phyloP scores from a whole-genome alignment of 495 filamentous ascomycete genomes.

The Pyrenula aspistea region DNA sequence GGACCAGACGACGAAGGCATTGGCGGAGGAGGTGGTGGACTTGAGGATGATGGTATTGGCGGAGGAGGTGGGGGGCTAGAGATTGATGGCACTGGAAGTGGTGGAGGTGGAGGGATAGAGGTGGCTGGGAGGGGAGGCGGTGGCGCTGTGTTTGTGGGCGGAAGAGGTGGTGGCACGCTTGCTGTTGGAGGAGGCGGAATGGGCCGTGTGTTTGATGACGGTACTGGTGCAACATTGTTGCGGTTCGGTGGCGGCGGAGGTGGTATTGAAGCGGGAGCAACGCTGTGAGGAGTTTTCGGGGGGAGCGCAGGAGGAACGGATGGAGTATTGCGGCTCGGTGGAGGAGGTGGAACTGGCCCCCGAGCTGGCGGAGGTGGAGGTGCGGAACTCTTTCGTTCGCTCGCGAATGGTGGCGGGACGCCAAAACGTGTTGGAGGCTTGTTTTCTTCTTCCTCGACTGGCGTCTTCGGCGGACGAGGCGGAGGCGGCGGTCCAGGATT shows the following conservation, averaged over 20 bases:
- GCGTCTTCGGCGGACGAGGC: constrained; percentile 77
- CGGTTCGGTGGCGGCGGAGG: constrained; percentile 36
- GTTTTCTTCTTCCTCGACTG: constrained; percentile 48
- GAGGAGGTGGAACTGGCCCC: constrained; percentile 47
- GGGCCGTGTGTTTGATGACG: neutral
- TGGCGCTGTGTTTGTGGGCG: constrained; percentile 15
- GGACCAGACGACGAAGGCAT: constrained; percentile 3
- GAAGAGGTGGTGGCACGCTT: constrained; percentile 21
- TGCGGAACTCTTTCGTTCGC: constrained; percentile 47
- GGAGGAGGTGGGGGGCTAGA: constrained; percentile 16
- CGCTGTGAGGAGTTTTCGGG: constrained; percentile 3
- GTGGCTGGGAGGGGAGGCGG: constrained; percentile 24
- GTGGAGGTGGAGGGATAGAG: constrained; percentile 8
- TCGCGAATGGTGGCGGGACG: constrained; percentile 75
- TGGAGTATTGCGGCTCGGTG: constrained; percentile 37
- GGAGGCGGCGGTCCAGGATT: constrained; percentile 80
- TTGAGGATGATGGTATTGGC: constrained; percentile 1
- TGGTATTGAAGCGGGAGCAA: constrained; percentile 24
- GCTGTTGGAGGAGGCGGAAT: constrained; percentile 16
- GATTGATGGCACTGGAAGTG: neutral
- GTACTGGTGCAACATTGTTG: neutral
- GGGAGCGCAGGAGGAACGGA: constrained; percentile 38
- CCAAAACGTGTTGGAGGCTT: constrained; percentile 44
- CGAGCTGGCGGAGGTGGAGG: constrained; percentile 70
- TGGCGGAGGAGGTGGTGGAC: constrained; percentile 19